phyloP scores from a whole-genome alignment of 1,284 basidiomycete species.

The Hemileia vastatrix region DNA sequence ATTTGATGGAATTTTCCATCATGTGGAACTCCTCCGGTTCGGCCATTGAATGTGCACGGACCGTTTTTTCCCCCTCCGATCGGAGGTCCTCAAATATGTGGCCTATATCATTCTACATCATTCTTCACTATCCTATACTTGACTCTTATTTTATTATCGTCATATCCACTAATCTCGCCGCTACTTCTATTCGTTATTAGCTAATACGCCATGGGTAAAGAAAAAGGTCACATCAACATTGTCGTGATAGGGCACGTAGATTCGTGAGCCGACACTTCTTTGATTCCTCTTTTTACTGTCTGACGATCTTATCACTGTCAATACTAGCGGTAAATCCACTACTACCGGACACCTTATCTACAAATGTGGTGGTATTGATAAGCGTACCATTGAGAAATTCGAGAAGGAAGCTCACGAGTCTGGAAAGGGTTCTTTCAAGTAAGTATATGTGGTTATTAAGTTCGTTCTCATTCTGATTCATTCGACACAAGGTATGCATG shows the following conservation, averaged over 20 bases:
- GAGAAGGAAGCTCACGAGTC: constrained; percentile 99
- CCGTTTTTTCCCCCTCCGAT: too few relatives aligned
- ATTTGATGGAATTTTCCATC: too few relatives aligned
- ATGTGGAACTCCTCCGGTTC: too few relatives aligned
- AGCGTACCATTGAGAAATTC: constrained; percentile 67
- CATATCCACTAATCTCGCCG: too few relatives aligned
- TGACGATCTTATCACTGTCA: constrained; percentile 17
- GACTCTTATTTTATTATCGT: too few relatives aligned
- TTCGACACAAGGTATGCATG: constrained; percentile 58
- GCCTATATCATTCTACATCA: too few relatives aligned
- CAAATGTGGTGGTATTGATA: constrained; percentile 99
- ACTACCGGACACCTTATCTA: constrained; percentile 99
- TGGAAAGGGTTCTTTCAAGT: constrained; percentile 99
- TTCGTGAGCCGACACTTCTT: constrained; percentile 50
- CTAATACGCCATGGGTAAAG: constrained; percentile 43
- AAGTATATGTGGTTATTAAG: constrained; percentile 48
- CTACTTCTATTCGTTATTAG: too few relatives aligned
- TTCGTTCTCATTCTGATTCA: constrained; percentile 25
- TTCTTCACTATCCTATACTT: too few relatives aligned
- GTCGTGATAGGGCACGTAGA: constrained; percentile 89
- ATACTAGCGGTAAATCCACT: constrained; percentile 71
- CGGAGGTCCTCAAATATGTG: too few relatives aligned
- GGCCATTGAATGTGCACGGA: too few relatives aligned
- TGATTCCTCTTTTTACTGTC: too few relatives aligned
- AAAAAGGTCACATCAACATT: constrained; percentile 32